Evolutionary conservation across 768 basidiomycete species (phyloP).

Genomic region (Suillus paluster): DNA sequence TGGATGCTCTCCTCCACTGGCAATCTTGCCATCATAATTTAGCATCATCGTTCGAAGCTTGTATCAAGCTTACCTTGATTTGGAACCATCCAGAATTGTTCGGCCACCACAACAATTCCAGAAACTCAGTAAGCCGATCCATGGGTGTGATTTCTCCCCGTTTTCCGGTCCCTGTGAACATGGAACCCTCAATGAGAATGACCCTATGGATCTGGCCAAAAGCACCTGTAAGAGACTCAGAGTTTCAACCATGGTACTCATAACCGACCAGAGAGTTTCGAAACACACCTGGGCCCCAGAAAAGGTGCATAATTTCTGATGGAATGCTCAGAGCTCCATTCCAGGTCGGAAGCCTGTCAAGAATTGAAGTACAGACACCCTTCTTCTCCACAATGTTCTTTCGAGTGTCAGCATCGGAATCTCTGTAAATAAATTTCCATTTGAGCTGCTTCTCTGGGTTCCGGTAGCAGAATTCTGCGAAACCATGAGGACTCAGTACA

Average conservation of each 20-base stretch:
- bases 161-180: not conserved
- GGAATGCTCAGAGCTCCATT: not conserved
- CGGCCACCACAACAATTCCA: not conserved
- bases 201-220: not conserved
- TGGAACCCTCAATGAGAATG: not conserved
- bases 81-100: not conserved
- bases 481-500: not conserved
- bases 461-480: not conserved
- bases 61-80: not conserved
- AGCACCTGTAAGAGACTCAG: not conserved
- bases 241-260: not conserved
- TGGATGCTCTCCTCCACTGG: not conserved
- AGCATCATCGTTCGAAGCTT: not conserved
- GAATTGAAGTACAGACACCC: not conserved
- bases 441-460: not conserved
- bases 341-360: not conserved
- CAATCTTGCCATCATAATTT: not conserved
- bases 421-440: not conserved
- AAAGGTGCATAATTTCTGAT: not conserved
- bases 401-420: not conserved
- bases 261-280: not conserved
- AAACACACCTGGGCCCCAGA: not conserved
- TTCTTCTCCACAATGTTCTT: not conserved
- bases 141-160: not conserved
- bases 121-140: not conserved